phyloP scores from a whole-genome alignment of 2,329 filamentous ascomycete genomes.

The Diaporthe sp. region DNA sequence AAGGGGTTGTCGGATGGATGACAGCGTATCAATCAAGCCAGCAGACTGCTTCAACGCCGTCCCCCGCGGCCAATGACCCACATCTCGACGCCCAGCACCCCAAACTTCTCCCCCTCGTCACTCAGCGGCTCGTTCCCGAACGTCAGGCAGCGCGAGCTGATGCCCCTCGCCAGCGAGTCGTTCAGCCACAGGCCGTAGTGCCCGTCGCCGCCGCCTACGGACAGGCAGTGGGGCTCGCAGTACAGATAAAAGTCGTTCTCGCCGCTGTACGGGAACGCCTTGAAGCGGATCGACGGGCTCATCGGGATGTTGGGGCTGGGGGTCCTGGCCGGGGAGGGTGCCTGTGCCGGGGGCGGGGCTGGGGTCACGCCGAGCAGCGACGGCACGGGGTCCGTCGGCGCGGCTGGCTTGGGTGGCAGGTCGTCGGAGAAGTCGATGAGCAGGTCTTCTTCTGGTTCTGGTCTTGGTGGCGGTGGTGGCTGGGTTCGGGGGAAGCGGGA shows the following conservation, averaged over 20 bases:
- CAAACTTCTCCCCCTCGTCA: constrained; percentile 92
- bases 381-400: background rate
- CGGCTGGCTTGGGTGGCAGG: constrained; percentile 39
- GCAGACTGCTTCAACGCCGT: constrained; percentile 18
- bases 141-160: constrained; percentile 86
- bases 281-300: constrained; percentile 87
- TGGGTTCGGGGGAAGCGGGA: constrained; percentile 35
- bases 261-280: constrained; percentile 95
- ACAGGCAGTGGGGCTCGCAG: constrained; percentile 86
- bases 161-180: constrained; percentile 82
- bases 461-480: constrained; percentile 42
- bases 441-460: constrained; percentile 40
- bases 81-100: constrained; percentile 88
- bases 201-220: constrained; percentile 88
- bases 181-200: constrained; percentile 96
- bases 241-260: constrained; percentile 97
- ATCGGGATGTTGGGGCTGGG: constrained; percentile 47
- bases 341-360: background rate
- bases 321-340: background rate
- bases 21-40: background rate
- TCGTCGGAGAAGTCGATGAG: constrained; percentile 34
- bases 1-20: background rate
- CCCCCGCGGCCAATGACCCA: constrained; percentile 80
- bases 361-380: background rate
- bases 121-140: constrained; percentile 96